These are phyloP conservation scores for Fusarium liriodendri DNA, from an alignment of 2,329 filamentous ascomycete genomes.

Conservation along the genomic window DNA sequence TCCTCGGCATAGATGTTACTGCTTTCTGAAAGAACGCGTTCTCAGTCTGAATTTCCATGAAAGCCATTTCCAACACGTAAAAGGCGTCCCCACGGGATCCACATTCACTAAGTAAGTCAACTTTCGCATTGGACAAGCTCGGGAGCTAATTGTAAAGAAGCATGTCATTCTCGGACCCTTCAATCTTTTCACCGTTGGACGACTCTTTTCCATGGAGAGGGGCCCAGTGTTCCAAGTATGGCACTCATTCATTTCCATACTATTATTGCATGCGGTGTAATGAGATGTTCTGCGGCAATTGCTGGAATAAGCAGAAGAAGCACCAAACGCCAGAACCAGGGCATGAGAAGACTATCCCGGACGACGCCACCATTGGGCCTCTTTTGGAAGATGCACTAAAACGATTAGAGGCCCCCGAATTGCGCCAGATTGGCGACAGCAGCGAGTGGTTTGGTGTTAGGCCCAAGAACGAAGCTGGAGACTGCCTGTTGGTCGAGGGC, in stretches of 20 bases:
- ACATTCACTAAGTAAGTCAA: neutral
- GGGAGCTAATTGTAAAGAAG: neutral
- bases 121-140: neutral
- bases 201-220: neutral
- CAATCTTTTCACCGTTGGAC: accelerated
- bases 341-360: accelerated
- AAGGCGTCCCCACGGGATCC: no score
- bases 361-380: neutral
- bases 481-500: neutral
- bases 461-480: neutral
- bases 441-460: neutral
- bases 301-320: neutral
- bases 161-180: neutral
- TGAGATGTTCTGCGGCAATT: neutral
- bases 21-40: neutral
- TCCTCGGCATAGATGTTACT: accelerated
- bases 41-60: neutral
- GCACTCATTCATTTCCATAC: accelerated
- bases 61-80: neutral
- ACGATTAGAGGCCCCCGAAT: neutral
- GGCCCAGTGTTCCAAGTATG: accelerated
- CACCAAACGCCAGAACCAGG: accelerated
- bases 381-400: neutral
- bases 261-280: neutral
- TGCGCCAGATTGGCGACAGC: neutral